Evolutionary conservation across 306 rosid genomes (phyloP).

Genomic region (Prosopis cineraria): DNA sequence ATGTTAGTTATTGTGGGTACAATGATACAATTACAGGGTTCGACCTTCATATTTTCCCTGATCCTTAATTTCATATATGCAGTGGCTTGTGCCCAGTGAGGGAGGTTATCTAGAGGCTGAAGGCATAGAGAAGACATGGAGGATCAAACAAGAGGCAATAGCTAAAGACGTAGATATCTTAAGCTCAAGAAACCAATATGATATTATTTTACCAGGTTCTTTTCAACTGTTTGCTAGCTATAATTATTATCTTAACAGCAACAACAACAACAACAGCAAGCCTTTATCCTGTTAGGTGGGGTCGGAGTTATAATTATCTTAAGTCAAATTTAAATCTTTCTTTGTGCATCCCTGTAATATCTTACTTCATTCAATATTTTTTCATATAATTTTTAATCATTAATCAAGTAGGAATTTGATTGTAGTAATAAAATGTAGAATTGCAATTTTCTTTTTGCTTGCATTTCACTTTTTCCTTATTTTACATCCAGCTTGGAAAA

Average conservation of each 20-base stretch:
- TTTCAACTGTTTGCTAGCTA: conserved; percentile 27
- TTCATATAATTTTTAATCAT: not conserved
- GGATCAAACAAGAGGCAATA: conserved; percentile 72
- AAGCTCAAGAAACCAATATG: conserved; percentile 71
- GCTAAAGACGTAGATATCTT: conserved; percentile 66
- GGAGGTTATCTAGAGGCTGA: conserved; percentile 83
- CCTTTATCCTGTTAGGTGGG: too few species aligned
- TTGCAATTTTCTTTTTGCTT: not conserved
- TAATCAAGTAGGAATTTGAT: not conserved
- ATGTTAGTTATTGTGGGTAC: not conserved
- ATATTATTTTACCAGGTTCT: conserved; percentile 77
- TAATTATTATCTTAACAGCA: too few species aligned
- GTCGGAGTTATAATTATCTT: conserved; percentile 13
- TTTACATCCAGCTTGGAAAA: not conserved
- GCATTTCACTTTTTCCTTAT: not conserved
- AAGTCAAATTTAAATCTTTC: not conserved
- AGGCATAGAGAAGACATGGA: conserved; percentile 85
- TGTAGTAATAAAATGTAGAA: not conserved
- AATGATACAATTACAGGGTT: conserved; percentile 10
- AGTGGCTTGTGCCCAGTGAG: conserved; percentile 92
- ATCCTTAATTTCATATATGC: conserved; percentile 22
- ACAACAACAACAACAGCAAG: too few species aligned
- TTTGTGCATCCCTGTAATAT: not conserved
- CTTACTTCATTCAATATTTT: not conserved
- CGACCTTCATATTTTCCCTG: not conserved